Conservation (phyloP, 768 basidiomycete genomes). For the Mrakia gelida region DNA sequence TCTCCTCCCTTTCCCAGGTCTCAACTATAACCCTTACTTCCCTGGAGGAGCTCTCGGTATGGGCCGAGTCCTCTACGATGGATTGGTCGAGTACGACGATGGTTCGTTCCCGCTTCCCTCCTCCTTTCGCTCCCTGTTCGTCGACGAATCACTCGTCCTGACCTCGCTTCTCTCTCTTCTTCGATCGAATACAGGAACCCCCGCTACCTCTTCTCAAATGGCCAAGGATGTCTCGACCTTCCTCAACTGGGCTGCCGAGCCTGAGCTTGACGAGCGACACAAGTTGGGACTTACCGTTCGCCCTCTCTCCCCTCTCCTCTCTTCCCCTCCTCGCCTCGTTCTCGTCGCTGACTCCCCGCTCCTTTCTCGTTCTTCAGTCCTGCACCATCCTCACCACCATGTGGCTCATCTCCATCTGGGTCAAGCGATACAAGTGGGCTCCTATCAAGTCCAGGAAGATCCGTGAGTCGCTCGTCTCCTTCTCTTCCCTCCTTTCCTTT, state of each 20-base stretch:
- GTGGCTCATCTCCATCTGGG: slow-evolving; percentile 72
- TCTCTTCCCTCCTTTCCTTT: neutral
- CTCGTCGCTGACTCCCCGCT: neutral
- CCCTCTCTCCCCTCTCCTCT: neutral
- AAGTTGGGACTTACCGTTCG: slow-evolving; percentile 66
- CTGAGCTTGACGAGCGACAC: slow-evolving; percentile 49
- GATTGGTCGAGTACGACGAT: slow-evolving; percentile 92
- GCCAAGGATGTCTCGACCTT: slow-evolving; percentile 97
- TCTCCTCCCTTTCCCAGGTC: neutral
- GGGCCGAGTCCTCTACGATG: slow-evolving; percentile 94
- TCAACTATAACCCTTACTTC: slow-evolving; percentile 55
- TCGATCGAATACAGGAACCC: slow-evolving; percentile 62
- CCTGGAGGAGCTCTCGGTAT: slow-evolving; percentile 97
- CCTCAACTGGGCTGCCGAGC: slow-evolving; percentile 59
- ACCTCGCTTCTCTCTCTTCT: neutral
- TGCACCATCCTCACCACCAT: slow-evolving; percentile 86
- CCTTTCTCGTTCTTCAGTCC: slow-evolving; percentile 55
- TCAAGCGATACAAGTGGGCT: slow-evolving; percentile 95
- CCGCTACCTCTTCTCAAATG: slow-evolving; percentile 96
- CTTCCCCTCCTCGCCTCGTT: neutral
- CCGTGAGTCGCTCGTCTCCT: slow-evolving; percentile 2
- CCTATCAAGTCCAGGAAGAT: slow-evolving; percentile 59
- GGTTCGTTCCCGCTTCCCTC: slow-evolving; percentile 52
- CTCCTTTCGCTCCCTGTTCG: neutral
- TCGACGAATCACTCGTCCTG: neutral